Conservation (phyloP, 164 flowering plant species). For the Chimonanthus salicifolius region DNA sequence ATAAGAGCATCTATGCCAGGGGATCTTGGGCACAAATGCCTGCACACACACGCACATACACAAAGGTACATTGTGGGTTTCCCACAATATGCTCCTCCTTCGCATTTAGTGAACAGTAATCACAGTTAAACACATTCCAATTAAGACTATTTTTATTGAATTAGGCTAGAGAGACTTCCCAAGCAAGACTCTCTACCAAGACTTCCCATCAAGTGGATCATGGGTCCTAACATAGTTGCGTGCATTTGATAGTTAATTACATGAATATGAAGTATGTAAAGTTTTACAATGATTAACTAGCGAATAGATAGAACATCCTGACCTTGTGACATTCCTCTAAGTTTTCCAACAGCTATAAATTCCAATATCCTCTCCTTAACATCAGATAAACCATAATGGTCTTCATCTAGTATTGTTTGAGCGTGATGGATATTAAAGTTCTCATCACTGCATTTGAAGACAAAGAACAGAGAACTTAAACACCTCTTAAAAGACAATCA, state of each 20-base stretch:
- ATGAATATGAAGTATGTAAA: no score
- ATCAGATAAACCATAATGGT: slow-evolving; percentile 94
- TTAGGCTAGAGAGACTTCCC: no score
- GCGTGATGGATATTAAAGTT: slow-evolving; percentile 87
- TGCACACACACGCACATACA: not conserved
- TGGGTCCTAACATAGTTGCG: no score
- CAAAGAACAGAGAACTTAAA: slow-evolving; percentile 1
- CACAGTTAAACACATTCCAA: not conserved
- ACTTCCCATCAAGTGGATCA: no score
- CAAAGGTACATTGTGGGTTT: not conserved
- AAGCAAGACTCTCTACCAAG: no score
- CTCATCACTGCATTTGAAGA: slow-evolving; percentile 69
- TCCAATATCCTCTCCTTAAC: slow-evolving; percentile 99
- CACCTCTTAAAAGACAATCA: no score
- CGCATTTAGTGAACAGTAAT: not conserved
- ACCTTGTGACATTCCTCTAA: slow-evolving; percentile 97
- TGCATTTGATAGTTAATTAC: no score
- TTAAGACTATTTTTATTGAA: not conserved
- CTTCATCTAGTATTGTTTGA: slow-evolving; percentile 91
- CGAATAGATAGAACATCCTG: not conserved
- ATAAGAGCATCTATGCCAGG: no score
- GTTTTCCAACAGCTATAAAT: slow-evolving; percentile 97
- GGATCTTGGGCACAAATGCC: no score
- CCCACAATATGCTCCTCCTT: not conserved
- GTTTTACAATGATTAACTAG: not conserved